Evolutionary conservation across 164 flowering plant genomes (phyloP).

Genomic region (Liquidambar formosana): DNA sequence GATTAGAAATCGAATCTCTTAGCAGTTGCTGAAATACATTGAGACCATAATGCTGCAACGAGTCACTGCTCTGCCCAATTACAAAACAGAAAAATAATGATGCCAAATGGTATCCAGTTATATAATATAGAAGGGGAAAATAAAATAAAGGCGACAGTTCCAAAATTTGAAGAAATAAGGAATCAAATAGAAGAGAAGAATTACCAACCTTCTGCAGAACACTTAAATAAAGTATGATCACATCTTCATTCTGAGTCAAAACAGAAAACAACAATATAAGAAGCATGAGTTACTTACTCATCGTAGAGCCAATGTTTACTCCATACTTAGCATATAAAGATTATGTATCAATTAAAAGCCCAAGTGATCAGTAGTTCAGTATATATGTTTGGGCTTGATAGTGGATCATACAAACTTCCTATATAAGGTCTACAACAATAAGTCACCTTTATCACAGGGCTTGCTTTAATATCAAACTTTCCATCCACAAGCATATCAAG

Average conservation of each 20-base stretch:
- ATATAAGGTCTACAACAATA: background rate
- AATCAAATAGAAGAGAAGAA: constrained; percentile 2
- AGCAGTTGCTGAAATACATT: constrained; percentile 74
- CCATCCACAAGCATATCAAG: constrained; percentile 99
- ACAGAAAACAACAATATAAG: constrained; percentile 8
- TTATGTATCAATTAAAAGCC: background rate
- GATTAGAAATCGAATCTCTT: constrained; percentile 80
- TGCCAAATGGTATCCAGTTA: constrained; percentile 11
- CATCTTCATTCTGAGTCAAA: constrained; percentile 89
- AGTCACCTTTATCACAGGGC: constrained; percentile 71
- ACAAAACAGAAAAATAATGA: constrained; percentile 31
- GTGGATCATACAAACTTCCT: background rate
- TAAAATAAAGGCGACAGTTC: background rate
- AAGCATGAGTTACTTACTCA: background rate
- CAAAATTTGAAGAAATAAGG: background rate
- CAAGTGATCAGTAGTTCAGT: background rate
- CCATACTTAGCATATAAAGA: background rate
- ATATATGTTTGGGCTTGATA: too few species aligned
- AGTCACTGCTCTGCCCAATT: constrained; percentile 95
- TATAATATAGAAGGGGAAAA: background rate
- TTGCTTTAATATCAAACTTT: constrained; percentile 60
- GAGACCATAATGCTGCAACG: constrained; percentile 73
- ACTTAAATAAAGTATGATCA: constrained; percentile 74
- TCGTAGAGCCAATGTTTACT: background rate
- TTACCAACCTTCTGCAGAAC: constrained; percentile 86